Base-by-base conservation (phyloP, 2,329 filamentous ascomycete species). In the Ampelomyces quisqualis region DNA sequence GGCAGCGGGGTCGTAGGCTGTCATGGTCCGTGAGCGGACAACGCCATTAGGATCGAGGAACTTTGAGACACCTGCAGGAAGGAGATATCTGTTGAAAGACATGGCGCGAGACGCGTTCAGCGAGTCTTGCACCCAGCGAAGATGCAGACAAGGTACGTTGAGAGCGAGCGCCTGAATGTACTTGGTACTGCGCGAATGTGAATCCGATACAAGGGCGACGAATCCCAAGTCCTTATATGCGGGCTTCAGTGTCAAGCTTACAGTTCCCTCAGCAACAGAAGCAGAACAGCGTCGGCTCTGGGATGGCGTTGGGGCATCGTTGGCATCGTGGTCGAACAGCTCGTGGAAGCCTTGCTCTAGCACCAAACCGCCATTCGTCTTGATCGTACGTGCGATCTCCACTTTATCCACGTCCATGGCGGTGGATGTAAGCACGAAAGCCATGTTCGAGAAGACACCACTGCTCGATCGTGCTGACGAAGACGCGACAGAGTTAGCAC, bases 151-250 rank as follows among this genome's bases (percentile, higher is more conserved):
- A 0, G 93, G 93, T 0, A 98, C 70, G 1, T 88, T 89, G 1
- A 98, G 78, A 0, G 93, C 90, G 2, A 98, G 78, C 0, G 93
- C 93, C 70, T 97, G 90, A 77, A 97, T 87, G 66, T 93, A 96
- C 64, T 97, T 98, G 34, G 84, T 80, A 49, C 89, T 90, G 32
- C 91, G 82, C 5, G 87, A 93, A 64, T 95, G 86, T 4, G 81
- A 80, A 59, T 97, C 88, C 0, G 90, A 85, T 45, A 98, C 87
- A 10, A 97, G 73, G 3, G 89, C 90, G 0, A 87, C 82, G 60
- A 98, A 97, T 0, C 88, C 85, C 1, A 83, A 73, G 2, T 77
- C 70, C 15, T 78, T 78, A 15, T 73, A 65, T 8, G 73, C 51
- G 2, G 72, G 43, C n/a, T 57, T 80, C 1, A 94, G 74, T 1